phyloP scores from a whole-genome alignment of 1,139 yeast species.

The Pichia inconspicua region DNA sequence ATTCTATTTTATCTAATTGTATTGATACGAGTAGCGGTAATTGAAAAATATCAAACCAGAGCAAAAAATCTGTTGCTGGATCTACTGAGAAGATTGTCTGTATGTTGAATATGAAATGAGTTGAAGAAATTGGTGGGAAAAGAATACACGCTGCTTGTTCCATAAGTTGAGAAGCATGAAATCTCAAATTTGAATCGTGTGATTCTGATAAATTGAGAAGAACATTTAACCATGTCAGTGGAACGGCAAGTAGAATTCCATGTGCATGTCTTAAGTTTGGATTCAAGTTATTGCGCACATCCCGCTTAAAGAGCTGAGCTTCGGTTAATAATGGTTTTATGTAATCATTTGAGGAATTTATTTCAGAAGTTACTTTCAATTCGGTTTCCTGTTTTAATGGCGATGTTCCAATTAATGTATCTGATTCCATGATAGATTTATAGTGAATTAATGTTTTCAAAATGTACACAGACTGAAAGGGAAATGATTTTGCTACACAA shows the following conservation, averaged over 20 bases:
- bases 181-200: background rate
- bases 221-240: slow-evolving; percentile 7
- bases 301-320: slow-evolving; percentile 1
- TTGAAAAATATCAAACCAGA: slow-evolving; percentile 4
- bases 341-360: background rate
- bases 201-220: background rate
- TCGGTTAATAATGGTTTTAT: background rate
- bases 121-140: slow-evolving; percentile 4
- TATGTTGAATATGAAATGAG: background rate
- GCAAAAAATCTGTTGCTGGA: background rate
- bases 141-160: background rate
- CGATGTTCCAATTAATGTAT: background rate
- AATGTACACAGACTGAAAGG: background rate
- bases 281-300: slow-evolving; percentile 2
- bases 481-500: background rate
- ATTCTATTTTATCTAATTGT: background rate
- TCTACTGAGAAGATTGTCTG: background rate
- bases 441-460: no score
- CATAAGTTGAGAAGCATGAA: background rate
- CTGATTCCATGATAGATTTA: slow-evolving; percentile 24
- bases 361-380: background rate
- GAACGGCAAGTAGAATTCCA: slow-evolving; percentile 2
- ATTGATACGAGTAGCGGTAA: background rate
- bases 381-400: background rate
- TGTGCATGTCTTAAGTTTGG: slow-evolving; percentile 1